Base-by-base conservation (phyloP, 495 filamentous ascomycete genomes). In the Chlorociboria aeruginascens region DNA sequence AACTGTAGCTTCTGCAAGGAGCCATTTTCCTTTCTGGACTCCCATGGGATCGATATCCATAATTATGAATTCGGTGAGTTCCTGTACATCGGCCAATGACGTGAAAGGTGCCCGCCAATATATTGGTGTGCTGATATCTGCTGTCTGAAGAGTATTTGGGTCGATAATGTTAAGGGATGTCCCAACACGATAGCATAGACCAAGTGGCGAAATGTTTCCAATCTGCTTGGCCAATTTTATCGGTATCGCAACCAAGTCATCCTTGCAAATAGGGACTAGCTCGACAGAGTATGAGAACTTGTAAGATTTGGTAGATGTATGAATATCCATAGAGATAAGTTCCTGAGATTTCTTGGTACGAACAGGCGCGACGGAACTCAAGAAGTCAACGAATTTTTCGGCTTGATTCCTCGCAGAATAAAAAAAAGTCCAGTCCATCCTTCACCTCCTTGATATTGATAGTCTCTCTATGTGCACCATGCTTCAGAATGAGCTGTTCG, bases 391-490 rank as follows among this genome's bases (percentile, higher is more conserved):
- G 63, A 97, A 90, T 55, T 83, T 89, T 50, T 95, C 88, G 4
- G 90, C 92, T 50, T 93, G 85, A 57, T 95, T 97, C 49, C 88
- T 70, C 35, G 85, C 80, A 0, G 83, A 70, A 59, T 85, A 99
- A 72, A 78, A 97, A 97, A 63, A 99, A 99, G 61, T 99, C 93
- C 39, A 99, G 76, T 14, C 93, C 93, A 57, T 95, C 82, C 61
- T 84, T 86, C 8, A 82, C 82, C 59, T 98, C 92, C 58, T 93
- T 95, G 64, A 98, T 97, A 63, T 95, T 97, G 62, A 94, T 84
- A 1, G 89, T 86, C 51, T 99, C 89, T 53, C 79, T 81, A 62
- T 99, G 92, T 2, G 90, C 92, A 29, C 77, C 76, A 59, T 95
- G 83, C 67, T 94, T 95, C 29, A 99, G 69, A 61, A 99, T 95